Evolutionary conservation across 192 early-diverging fungal species (phyloP).

Genomic region (Gonapodya prolifera): DNA sequence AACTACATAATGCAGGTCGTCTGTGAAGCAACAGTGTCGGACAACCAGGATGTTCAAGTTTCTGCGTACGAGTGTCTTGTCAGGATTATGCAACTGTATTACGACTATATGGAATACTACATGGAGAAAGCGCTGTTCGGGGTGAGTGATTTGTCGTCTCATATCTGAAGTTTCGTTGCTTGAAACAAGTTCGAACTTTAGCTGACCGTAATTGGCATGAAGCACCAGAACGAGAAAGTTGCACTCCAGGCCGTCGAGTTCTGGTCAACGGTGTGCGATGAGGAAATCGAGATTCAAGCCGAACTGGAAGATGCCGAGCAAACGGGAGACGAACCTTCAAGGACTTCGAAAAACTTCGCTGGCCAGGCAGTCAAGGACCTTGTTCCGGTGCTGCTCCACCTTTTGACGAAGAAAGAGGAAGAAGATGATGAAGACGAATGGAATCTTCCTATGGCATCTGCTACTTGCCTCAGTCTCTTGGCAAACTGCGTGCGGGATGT

Average conservation of each 20-base stretch:
- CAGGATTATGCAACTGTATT: conserved; percentile 93
- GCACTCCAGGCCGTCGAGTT: conserved; percentile 97
- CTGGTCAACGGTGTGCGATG: conserved; percentile 98
- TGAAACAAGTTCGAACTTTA: neutral
- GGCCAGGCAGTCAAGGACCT: conserved; percentile 63
- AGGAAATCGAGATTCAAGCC: conserved; percentile 64
- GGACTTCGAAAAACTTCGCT: conserved; percentile 62
- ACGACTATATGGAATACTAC: conserved; percentile 90
- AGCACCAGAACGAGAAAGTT: conserved; percentile 71
- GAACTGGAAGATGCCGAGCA: conserved; percentile 47
- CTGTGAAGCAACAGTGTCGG: conserved; percentile 65
- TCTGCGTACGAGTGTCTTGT: conserved; percentile 93
- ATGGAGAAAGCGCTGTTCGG: conserved; percentile 94
- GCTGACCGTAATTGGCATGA: conserved; percentile 88
- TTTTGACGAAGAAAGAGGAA: conserved; percentile 95
- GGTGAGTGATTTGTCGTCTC: conserved; percentile 17
- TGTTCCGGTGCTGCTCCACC: conserved; percentile 66
- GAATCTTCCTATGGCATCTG: conserved; percentile 96
- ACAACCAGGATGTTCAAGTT: conserved; percentile 60
- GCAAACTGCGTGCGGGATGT: conserved; percentile 68
- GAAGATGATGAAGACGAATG: conserved; percentile 99
- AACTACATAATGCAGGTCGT: conserved; percentile 99
- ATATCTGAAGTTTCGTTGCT: conserved; percentile 16
- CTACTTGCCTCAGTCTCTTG: conserved; percentile 81
- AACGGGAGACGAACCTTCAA: conserved; percentile 29